These are phyloP conservation scores for Aspergillus japonicus DNA, from an alignment of 2,329 filamentous ascomycete species.

Conservation along the genomic window DNA sequence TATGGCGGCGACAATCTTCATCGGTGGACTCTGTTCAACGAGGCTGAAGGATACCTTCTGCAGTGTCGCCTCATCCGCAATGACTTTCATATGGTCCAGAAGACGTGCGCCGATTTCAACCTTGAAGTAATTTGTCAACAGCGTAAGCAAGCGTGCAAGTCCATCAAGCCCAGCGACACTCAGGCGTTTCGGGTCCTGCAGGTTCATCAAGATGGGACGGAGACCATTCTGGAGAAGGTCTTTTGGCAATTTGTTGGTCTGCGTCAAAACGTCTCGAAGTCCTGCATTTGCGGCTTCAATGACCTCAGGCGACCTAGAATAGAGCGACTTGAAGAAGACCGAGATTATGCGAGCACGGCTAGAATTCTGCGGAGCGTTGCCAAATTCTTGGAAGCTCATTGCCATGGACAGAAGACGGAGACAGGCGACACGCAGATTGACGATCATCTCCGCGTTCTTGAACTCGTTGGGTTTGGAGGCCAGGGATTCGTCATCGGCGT, in stretches of 20 bases:
- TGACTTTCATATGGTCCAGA: conserved; percentile 89
- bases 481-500: conserved; percentile 89
- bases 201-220: conserved; percentile 90
- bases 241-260: conserved; percentile 89
- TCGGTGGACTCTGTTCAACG: conserved; percentile 86
- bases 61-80: conserved; percentile 75
- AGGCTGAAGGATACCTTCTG: conserved; percentile 93
- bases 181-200: conserved; percentile 88
- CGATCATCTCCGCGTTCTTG: conserved; percentile 90
- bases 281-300: conserved; percentile 92
- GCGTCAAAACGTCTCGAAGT: conserved; percentile 79
- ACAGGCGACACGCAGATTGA: conserved; percentile 87
- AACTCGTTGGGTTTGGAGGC: conserved; percentile 92
- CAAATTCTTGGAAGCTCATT: conserved; percentile 89
- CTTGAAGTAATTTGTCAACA: conserved; percentile 98
- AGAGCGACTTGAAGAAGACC: conserved; percentile 97
- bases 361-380: conserved; percentile 67
- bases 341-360: conserved; percentile 71
- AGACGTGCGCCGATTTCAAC: conserved; percentile 92
- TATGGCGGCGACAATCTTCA: conserved; percentile 93
- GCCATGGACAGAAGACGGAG: conserved; percentile 90
- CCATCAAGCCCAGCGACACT: conserved; percentile 89
- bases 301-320: conserved; percentile 87
- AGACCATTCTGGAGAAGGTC: conserved; percentile 92
- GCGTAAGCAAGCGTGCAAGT: conserved; percentile 79